Evolutionary conservation across 2,329 filamentous ascomycete genomes (phyloP), one percentile per base, ranked within the genome.

Genomic region (Pestalotiopsis sp.): DNA sequence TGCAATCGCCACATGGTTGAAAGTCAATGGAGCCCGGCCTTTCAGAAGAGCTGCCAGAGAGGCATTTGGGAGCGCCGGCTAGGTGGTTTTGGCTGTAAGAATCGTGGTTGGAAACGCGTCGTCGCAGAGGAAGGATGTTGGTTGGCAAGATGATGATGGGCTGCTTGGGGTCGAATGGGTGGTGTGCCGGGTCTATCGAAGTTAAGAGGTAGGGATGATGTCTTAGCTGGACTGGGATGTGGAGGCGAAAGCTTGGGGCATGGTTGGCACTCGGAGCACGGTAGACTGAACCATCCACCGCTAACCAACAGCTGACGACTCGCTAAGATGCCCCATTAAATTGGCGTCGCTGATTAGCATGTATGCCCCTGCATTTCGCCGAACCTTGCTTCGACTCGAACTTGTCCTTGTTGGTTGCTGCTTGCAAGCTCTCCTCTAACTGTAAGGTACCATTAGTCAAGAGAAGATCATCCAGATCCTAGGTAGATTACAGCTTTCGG

Each of bases 151-250:
- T 52, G 44, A n/a, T n/a, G 44, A 52, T n/a, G 44, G 44, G 44
- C 44, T 52, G 30, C 30, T 52, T 20, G 44, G 44, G 44, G 44
- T 52, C 20, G 17, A n/a, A 52, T 52, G 44, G 44, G 17, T 17
- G 17, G 44, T 20, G 14, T n/a, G 9, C 22, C 17, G 26, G 22
- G 56, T 11, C 22, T 26, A 58, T 58, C 22, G 56, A 58, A 35
- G 22, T 35, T 26, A 58, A 26, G 44, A 58, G 62, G 62, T 65
- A 65, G 62, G 62, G 62, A 65, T 65, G 44, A 65, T 65, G 62
- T 65, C 35, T 44, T 44, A 52, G 40, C 56, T 58, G 56, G 56
- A 64, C 61, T 22, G 48, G 40, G 61, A 64, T 64, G 24, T 52
- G 56, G 44, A 52, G 44, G 44, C 44, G 44, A 52, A 58, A 26